Percentiles rank a stretch among this genome's conserved stretches.
Conservation (phyloP, 495 filamentous ascomycete genomes). For the Penicillium ochrochloron region DNA sequence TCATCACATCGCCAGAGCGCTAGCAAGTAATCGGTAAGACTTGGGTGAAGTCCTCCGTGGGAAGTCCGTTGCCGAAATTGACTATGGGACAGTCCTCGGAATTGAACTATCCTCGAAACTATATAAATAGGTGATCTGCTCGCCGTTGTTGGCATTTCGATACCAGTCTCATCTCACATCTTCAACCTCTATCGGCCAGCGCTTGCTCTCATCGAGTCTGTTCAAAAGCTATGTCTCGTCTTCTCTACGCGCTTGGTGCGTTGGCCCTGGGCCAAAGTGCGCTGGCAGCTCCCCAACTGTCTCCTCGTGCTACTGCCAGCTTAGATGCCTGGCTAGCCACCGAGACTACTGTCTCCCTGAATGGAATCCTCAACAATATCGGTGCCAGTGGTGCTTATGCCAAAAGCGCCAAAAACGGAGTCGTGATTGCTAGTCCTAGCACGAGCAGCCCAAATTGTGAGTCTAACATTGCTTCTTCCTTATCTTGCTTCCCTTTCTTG, state of each 20-base stretch:
- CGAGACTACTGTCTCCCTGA: constrained; percentile 55
- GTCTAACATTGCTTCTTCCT: constrained; percentile 25
- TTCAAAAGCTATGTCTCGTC: background rate
- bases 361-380: constrained; percentile 63
- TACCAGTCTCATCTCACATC: background rate
- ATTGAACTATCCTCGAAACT: background rate
- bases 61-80: constrained; percentile 1
- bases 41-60: background rate
- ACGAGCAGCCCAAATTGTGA: constrained; percentile 62
- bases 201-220: background rate
- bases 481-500: background rate
- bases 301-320: constrained; percentile 26
- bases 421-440: constrained; percentile 66
- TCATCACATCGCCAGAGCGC: background rate
- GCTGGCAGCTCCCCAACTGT: constrained; percentile 30
- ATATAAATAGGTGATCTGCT: constrained; percentile 5
- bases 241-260: constrained; percentile 29
- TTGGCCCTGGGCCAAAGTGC: constrained; percentile 28
- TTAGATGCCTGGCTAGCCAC: constrained; percentile 56
- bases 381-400: constrained; percentile 57
- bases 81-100: background rate
- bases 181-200: background rate
- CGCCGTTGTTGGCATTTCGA: background rate
- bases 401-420: constrained; percentile 51
- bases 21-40: background rate